These are phyloP conservation scores for Neonectria sp. DNA, from an alignment of 2,329 filamentous ascomycete genomes.

Conservation along the genomic window DNA sequence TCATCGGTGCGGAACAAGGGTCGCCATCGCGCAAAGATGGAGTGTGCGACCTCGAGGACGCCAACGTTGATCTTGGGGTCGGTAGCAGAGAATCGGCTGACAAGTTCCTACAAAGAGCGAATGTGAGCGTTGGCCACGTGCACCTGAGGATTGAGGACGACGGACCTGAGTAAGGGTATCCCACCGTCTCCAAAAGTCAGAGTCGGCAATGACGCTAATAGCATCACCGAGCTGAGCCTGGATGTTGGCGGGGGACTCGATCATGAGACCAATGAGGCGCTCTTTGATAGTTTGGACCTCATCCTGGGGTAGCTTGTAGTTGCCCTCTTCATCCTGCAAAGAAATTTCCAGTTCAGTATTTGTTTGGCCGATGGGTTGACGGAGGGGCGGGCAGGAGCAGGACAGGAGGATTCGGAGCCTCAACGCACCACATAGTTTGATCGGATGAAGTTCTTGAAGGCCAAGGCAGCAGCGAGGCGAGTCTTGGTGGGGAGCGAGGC, in stretches of 20 bases:
- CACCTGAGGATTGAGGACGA: slow-evolving; percentile 6
- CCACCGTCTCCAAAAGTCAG: slow-evolving; percentile 97
- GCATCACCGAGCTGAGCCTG: slow-evolving; percentile 96
- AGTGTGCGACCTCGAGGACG: slow-evolving; percentile 96
- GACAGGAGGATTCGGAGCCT: slow-evolving; percentile 5
- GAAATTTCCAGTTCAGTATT: slow-evolving; percentile 39
- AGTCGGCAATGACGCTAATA: slow-evolving; percentile 97
- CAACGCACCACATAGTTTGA: slow-evolving; percentile 86
- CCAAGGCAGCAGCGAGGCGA: slow-evolving; percentile 88
- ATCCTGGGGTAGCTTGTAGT: slow-evolving; percentile 86
- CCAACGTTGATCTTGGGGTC: slow-evolving; percentile 92
- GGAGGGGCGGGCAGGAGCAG: slow-evolving; percentile 15
- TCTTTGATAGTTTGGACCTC: slow-evolving; percentile 94
- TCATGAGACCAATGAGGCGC: slow-evolving; percentile 97
- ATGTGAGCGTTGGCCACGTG: slow-evolving; percentile 20
- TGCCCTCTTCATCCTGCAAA: slow-evolving; percentile 87
- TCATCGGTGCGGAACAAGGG: slow-evolving; percentile 94
- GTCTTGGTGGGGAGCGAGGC: slow-evolving; percentile 81
- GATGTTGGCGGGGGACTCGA: slow-evolving; percentile 86
- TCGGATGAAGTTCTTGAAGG: slow-evolving; percentile 99
- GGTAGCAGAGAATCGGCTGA: slow-evolving; percentile 85
- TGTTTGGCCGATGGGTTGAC: slow-evolving; percentile 21
- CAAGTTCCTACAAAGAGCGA: slow-evolving; percentile 76
- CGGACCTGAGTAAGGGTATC: slow-evolving; percentile 90
- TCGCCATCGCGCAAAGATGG: slow-evolving; percentile 96